Percentiles rank a stretch among this genome's conserved stretches.
These are phyloP conservation scores for Eucommia ulmoides DNA, from an alignment of 257 asterid genomes.

Conservation along the genomic window DNA sequence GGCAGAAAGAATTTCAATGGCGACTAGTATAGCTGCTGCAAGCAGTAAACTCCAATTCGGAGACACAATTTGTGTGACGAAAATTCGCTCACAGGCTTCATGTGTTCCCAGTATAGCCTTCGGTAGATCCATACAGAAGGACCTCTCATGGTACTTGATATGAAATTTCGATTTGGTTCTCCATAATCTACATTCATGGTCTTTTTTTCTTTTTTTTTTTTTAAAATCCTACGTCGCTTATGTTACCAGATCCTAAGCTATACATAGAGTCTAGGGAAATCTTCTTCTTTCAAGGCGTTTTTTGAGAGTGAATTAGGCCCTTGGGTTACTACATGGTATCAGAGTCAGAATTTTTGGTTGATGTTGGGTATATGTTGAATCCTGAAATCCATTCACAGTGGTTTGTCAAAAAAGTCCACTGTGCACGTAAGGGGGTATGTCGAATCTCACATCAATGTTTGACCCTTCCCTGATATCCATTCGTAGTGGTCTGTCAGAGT, in stretches of 20 bases:
- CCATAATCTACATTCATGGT: neutral
- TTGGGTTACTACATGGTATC: too few species aligned
- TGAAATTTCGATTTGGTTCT: neutral
- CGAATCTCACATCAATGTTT: too few species aligned
- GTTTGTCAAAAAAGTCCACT: too few species aligned
- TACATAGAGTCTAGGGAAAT: neutral
- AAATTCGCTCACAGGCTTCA: constrained; percentile 33
- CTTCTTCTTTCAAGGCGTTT: neutral
- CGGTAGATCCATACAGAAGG: constrained; percentile 32
- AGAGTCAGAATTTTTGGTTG: too few species aligned
- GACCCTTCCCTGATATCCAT: too few species aligned
- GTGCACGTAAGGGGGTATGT: too few species aligned
- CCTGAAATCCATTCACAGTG: too few species aligned
- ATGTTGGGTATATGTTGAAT: too few species aligned
- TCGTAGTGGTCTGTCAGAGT: too few species aligned
- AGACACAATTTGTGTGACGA: constrained; percentile 24
- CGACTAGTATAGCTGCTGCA: constrained; percentile 52
- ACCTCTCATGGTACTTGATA: constrained; percentile 47
- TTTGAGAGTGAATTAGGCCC: neutral
- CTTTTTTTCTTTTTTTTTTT: neutral
- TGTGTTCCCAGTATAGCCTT: constrained; percentile 23
- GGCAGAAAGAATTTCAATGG: constrained; percentile 40
- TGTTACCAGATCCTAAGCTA: neutral
- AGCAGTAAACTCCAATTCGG: constrained; percentile 37
- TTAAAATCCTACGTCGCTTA: neutral